These are phyloP conservation scores for Nakazawaea laoshanensis DNA, from an alignment of 805 yeast genomes.

Conservation along the genomic window DNA sequence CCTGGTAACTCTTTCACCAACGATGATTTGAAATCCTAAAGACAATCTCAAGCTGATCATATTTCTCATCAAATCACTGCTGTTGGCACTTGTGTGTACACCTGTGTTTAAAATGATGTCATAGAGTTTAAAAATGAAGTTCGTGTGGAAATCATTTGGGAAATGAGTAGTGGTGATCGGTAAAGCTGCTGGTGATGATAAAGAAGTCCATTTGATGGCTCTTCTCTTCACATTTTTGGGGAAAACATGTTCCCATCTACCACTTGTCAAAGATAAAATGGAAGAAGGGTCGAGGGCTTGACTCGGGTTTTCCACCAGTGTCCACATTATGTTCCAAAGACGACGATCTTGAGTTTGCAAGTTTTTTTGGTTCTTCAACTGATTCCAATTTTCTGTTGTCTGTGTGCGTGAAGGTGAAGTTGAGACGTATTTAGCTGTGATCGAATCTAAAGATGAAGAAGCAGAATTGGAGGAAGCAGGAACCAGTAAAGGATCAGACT, in stretches of 20 bases:
- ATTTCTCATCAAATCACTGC: conserved; percentile 65
- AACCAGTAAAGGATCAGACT: too few species aligned
- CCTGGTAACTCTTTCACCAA: conserved; percentile 56
- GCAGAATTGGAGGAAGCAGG: conserved; percentile 4
- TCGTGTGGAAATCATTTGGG: conserved; percentile 67
- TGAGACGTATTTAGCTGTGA: conserved; percentile 3
- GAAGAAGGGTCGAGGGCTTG: conserved; percentile 48
- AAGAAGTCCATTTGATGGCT: conserved; percentile 84
- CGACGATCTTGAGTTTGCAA: neutral
- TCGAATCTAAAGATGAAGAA: conserved; percentile 6
- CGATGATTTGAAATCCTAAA: conserved; percentile 86
- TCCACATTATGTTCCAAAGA: conserved; percentile 37
- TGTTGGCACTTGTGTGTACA: conserved; percentile 39
- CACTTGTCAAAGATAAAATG: conserved; percentile 51
- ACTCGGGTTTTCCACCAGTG: conserved; percentile 71
- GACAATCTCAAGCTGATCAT: conserved; percentile 79
- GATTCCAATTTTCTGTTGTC: neutral
- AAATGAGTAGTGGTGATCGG: conserved; percentile 77
- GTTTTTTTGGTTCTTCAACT: neutral
- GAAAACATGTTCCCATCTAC: conserved; percentile 88
- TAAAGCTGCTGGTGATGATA: conserved; percentile 87
- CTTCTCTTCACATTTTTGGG: conserved; percentile 62
- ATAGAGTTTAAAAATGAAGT: conserved; percentile 78
- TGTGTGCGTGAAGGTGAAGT: conserved; percentile 6
- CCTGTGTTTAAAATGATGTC: conserved; percentile 59